Conservation (phyloP, 768 basidiomycete genomes). For the Harrya chromipes region DNA sequence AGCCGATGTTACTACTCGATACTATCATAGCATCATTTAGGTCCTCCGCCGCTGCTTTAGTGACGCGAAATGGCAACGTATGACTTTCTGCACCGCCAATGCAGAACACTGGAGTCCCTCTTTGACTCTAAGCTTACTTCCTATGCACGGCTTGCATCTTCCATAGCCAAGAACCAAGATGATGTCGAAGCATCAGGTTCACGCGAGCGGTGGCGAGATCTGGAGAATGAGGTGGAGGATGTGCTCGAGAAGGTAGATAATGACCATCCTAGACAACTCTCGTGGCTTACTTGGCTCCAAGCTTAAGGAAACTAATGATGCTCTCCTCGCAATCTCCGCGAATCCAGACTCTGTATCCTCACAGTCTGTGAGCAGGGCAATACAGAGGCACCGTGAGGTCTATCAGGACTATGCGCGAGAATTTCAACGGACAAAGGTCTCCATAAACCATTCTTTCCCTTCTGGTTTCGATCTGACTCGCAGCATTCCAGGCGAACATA, state of each 20-base stretch:
- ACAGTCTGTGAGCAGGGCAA: slow-evolving; percentile 80
- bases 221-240: slow-evolving; percentile 86
- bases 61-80: slow-evolving; percentile 61
- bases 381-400: slow-evolving; percentile 88
- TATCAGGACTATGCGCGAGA: slow-evolving; percentile 86
- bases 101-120: slow-evolving; percentile 88
- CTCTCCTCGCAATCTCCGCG: slow-evolving; percentile 64
- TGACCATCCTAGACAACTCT: not conserved
- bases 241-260: slow-evolving; percentile 73
- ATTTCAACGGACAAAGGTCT: slow-evolving; percentile 80
- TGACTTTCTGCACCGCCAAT: slow-evolving; percentile 88
- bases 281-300: slow-evolving; percentile 32
- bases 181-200: slow-evolving; percentile 73
- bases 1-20: slow-evolving; percentile 2
- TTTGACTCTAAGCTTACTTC: slow-evolving; percentile 89
- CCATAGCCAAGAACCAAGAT: slow-evolving; percentile 47
- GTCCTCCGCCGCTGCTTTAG: not conserved
- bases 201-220: slow-evolving; percentile 70
- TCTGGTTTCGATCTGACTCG: not conserved
- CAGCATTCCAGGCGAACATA: slow-evolving; percentile 62
- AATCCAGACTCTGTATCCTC: slow-evolving; percentile 66
- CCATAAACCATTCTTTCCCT: not conserved
- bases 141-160: slow-evolving; percentile 82
- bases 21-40: no score
- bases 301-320: slow-evolving; percentile 86